Base-by-base conservation (phyloP, 139 green algal genomes). In the Chlamydomonas incerta region DNA sequence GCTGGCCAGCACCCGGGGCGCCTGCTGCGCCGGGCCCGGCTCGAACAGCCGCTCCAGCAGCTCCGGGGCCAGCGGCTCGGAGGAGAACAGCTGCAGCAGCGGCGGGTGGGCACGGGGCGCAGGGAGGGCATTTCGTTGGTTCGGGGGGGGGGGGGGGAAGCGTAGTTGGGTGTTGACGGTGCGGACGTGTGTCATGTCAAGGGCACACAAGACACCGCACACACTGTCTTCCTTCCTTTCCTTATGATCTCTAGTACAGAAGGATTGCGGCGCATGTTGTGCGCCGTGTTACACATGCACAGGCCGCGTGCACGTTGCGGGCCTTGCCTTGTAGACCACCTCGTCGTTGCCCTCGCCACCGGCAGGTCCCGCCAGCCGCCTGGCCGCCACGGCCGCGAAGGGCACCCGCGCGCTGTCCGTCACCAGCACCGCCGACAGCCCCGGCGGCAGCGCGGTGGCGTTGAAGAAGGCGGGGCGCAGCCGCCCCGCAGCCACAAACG, bases 61-160 rank as follows among this genome's bases (percentile, higher is more conserved):
- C 0, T 66, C 80, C 4, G 79, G 29, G 0, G 72, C 31, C 52
- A 95, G 60, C 9, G 86, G 75, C 60, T 85, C 29, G 1, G 29
- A 20, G 18, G 91, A 95, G 74, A 96, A 96, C 28, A 96, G 74
- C 91, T 92, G 81, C 57, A 55, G n/a, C 5, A 8, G 41, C 5
- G 5, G 41, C 41, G 8, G 5, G 41, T 8, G 41, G 5, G 8
- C 18, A 65, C 47, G 46, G n/a, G n/a, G n/a, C n/a, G n/a, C n/a
- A n/a, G n/a, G n/a, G n/a, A n/a, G n/a, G n/a, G n/a, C n/a, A n/a
- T n/a, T n/a, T n/a, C n/a, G n/a, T n/a, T n/a, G n/a, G n/a, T n/a
- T n/a, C n/a, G n/a, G n/a, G n/a, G n/a, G n/a, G n/a, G n/a, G n/a
- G n/a, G n/a, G n/a, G n/a, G n/a, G n/a, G n/a, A n/a, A n/a, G n/a